These are phyloP conservation scores for Melocanna baccifera DNA, from an alignment of 176 grass and related monocot genomes.

Conservation along the genomic window DNA sequence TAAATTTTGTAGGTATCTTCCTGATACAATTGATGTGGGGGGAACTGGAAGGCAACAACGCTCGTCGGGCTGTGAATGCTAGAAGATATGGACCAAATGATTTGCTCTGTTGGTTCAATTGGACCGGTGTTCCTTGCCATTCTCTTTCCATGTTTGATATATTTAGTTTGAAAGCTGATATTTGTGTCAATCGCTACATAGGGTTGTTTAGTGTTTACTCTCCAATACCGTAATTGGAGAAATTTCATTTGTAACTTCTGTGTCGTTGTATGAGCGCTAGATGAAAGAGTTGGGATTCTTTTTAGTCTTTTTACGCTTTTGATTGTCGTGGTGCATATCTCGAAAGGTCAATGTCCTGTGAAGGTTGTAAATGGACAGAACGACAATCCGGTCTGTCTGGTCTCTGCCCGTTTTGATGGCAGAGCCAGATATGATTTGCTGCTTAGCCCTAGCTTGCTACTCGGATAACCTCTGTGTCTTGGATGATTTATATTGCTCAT, in stretches of 20 bases:
- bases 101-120: background rate
- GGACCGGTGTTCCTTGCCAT: background rate
- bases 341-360: background rate
- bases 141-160: background rate
- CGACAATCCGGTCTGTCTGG: background rate
- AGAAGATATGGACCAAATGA: constrained; percentile 25
- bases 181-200: too few species aligned
- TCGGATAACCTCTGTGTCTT: too few species aligned
- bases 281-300: constrained; percentile 26
- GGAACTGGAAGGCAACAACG: constrained; percentile 62
- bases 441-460: background rate
- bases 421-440: too few species aligned
- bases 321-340: constrained; percentile 1
- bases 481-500: background rate
- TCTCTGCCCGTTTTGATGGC: background rate
- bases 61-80: constrained; percentile 83
- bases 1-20: constrained; percentile 59
- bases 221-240: background rate
- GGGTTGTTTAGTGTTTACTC: too few species aligned
- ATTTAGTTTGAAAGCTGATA: too few species aligned
- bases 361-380: background rate
- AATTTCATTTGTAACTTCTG: constrained; percentile 16
- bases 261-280: constrained; percentile 26
- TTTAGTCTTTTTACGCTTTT: background rate
- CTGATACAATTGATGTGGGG: constrained; percentile 77